Evolutionary conservation across 1,284 basidiomycete genomes (phyloP).

Genomic region (Leucoagaricus sp.): DNA sequence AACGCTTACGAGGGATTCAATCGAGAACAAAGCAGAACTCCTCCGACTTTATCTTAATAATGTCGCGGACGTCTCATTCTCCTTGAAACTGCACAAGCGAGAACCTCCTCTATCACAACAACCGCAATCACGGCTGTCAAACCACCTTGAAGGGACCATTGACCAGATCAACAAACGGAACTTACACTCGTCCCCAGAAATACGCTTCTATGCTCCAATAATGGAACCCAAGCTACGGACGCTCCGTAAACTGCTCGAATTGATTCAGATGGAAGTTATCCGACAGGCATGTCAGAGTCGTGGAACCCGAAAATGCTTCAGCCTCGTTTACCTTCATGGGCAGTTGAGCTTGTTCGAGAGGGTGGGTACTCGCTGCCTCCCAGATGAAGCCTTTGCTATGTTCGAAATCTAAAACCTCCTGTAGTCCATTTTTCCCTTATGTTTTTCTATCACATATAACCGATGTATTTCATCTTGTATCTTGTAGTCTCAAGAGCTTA

Average conservation of each 20-base stretch:
- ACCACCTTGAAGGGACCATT: constrained; percentile 49
- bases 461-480: too few species aligned
- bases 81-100: background rate
- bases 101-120: too few species aligned
- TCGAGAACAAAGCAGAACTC: background rate
- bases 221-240: constrained; percentile 38
- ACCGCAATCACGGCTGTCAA: background rate
- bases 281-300: background rate
- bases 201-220: constrained; percentile 29
- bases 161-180: constrained; percentile 41
- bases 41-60: background rate
- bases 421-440: too few species aligned
- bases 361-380: constrained; percentile 5
- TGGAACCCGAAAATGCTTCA: background rate
- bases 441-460: too few species aligned
- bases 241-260: constrained; percentile 39
- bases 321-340: constrained; percentile 1
- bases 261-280: constrained; percentile 32
- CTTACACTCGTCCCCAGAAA: constrained; percentile 33
- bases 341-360: constrained; percentile 1
- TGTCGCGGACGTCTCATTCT: background rate
- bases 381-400: constrained; percentile 8
- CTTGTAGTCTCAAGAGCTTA: too few species aligned
- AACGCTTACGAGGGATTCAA: background rate
- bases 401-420: constrained; percentile 7